Base-by-base conservation (phyloP, 1,139 yeast species). In the Kluyveromyces sp. region DNA sequence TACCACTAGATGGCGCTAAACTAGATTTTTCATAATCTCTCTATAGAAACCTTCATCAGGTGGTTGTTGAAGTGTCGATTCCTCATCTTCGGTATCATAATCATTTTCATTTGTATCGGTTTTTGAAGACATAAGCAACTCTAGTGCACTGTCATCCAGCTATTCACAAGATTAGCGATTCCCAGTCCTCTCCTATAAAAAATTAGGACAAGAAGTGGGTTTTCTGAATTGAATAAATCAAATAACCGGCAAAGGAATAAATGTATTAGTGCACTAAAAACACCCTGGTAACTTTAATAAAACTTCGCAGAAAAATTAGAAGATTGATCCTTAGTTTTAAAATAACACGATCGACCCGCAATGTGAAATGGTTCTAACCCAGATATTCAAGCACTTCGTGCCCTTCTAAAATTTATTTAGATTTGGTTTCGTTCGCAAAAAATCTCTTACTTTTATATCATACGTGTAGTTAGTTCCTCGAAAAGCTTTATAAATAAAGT, bases 61-160 rank as follows among this genome's bases (percentile, higher is more conserved):
- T 8, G n/a, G 25, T 26, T 34, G 43, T 8, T 41, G 36, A 7
- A 41, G 27, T 8, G 35, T 34, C 26, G 43, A 41, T 32, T 41
- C 43, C 25, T 41, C 43, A 34, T 41, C 43, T 35, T 41, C 43
- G 6, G 43, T 41, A 28, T 41, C 43, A 35, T 41, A 34, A 15
- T 41, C 38, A 27, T 21, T 29, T 25, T 41, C 38, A 27, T 21
- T 29, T 7, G 31, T 25, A 29, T 41, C 43, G 4, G 32, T 28
- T 27, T 28, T 41, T 6, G 38, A 21, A 21, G 39, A 34, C 43
- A 41, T 41, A 34, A 15, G 21, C 21, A 15, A 15, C 21, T 15
- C 21, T 15, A 15, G 21, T 15, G 21, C 21, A 15, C 21, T 15
- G 21, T 15, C 21, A 15, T 15, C 21, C 21, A 15, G 21, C 21